Percentiles rank a stretch among this genome's conserved stretches.
Conservation (phyloP, 2,329 filamentous ascomycete species). For the Penicillium sp. region DNA sequence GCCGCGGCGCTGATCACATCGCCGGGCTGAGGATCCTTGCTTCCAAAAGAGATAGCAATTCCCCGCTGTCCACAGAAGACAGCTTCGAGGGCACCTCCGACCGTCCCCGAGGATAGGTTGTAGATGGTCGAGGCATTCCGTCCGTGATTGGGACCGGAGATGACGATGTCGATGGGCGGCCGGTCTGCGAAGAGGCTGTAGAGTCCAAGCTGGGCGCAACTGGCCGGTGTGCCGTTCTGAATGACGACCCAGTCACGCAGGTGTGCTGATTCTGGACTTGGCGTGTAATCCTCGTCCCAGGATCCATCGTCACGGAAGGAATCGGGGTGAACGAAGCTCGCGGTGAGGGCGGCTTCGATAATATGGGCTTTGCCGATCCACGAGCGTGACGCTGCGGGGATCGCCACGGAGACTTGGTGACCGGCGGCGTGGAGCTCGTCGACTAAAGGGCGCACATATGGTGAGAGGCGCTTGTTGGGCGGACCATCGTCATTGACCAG, state of each 20-base stretch:
- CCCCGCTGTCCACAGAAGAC: slow-evolving; percentile 61
- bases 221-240: slow-evolving; percentile 69
- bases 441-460: slow-evolving; percentile 67
- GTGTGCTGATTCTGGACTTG: slow-evolving; percentile 48
- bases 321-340: slow-evolving; percentile 65
- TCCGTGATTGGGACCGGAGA: slow-evolving; percentile 73
- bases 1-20: slow-evolving; percentile 68
- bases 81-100: slow-evolving; percentile 70
- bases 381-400: slow-evolving; percentile 79
- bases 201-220: slow-evolving; percentile 69
- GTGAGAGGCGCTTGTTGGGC: slow-evolving; percentile 64
- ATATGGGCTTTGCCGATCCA: slow-evolving; percentile 97
- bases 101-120: slow-evolving; percentile 65
- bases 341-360: slow-evolving; percentile 75
- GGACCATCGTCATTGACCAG: slow-evolving; percentile 67
- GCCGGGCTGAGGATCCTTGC: slow-evolving; percentile 69
- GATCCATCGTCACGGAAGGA: slow-evolving; percentile 51
- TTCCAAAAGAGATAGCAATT: slow-evolving; percentile 80
- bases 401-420: slow-evolving; percentile 77
- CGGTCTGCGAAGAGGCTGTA: slow-evolving; percentile 67
- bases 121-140: slow-evolving; percentile 74
- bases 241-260: slow-evolving; percentile 60
- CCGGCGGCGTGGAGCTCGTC: slow-evolving; percentile 62
- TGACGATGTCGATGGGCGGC: slow-evolving; percentile 64
- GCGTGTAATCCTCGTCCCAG: slow-evolving; percentile 35